These are phyloP conservation scores for Backusella circina DNA, from an alignment of 192 early-diverging fungal species.

Conservation along the genomic window DNA sequence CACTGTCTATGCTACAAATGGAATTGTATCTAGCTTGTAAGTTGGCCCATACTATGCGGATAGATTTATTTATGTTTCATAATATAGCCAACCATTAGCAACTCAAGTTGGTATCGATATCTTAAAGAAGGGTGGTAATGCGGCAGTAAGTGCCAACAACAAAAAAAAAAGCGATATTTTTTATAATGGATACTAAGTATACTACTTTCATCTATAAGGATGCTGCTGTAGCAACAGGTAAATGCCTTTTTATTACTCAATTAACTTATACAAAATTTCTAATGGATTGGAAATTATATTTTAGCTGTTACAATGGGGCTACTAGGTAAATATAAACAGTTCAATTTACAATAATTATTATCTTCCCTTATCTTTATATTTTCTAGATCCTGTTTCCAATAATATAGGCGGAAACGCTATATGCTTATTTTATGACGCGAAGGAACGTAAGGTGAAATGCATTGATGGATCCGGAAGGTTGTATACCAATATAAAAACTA, in stretches of 20 bases:
- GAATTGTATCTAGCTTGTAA: constrained; percentile 57
- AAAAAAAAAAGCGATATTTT: too few relatives aligned
- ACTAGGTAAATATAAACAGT: constrained; percentile 22
- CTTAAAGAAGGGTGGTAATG: constrained; percentile 27
- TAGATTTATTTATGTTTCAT: neutral
- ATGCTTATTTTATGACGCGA: too few relatives aligned
- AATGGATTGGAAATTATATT: too few relatives aligned
- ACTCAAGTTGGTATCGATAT: constrained; percentile 34
- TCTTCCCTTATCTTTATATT: neutral
- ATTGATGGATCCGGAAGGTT: too few relatives aligned
- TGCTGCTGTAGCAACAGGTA: constrained; percentile 7
- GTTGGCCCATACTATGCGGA: neutral
- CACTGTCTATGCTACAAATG: constrained; percentile 50
- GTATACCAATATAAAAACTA: too few relatives aligned
- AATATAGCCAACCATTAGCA: neutral
- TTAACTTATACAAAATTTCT: neutral
- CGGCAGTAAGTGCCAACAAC: neutral
- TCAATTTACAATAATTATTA: too few relatives aligned
- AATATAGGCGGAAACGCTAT: too few relatives aligned
- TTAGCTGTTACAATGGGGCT: too few relatives aligned
- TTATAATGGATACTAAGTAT: too few relatives aligned
- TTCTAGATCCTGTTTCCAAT: too few relatives aligned
- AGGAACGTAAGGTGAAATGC: too few relatives aligned
- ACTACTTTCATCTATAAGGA: too few relatives aligned
- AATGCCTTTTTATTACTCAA: neutral